Evolutionary conservation across 1,284 basidiomycete genomes (phyloP), one percentile per base, ranked within the genome.

Genomic region (Vanrija pseudolonga): DNA sequence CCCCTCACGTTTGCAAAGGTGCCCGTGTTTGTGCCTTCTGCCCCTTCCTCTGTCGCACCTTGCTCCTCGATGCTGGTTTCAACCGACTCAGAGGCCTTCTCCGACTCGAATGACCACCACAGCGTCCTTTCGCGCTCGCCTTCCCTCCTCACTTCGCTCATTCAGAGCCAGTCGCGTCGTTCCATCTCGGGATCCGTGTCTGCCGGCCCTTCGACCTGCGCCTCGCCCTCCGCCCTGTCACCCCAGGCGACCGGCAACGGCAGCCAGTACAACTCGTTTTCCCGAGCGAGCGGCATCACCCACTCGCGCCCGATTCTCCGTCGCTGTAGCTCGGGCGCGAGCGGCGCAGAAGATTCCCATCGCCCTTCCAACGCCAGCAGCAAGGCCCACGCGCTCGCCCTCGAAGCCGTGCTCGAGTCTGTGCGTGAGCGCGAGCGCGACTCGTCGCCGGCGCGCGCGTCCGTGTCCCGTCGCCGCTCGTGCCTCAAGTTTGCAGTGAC

Each of bases 401-500:
- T 32, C 37, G 20, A n/a, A 22, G 36, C 28, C 11, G 32, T n/a
- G 19, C 22, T 39, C 37, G 46, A 47, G 37, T 39, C 20, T 17
- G 46, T 39, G 14, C 37, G 46, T n/a, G 22, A 38, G 20, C 37
- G 28, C 38, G 39, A 36, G 24, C 19, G 23, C 19, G 40, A 40
- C 40, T 42, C 40, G 47, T 32, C 40, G 37, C 41, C 36, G 6
- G 22, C 46, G 46, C 22, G 46, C 36, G 3, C 32, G 32, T 17
- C 46, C 46, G 8, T 41, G 24, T 22, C 47, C 24, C 50, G 47
- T 28, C 56, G 56, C 7, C 56, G 56, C 15, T 58, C 60, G 15
- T 58, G 60, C 40, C 54, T 61, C 48, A 61, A 57, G 49, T 61
- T 61, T 41, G 60, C 60, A 8, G 60, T 61, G 23, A 56, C 56